Percentiles rank a stretch among this genome's conserved stretches.
These are phyloP conservation scores for Tolypocladium tundrense DNA, from an alignment of 2,329 filamentous ascomycete species.

Conservation along the genomic window DNA sequence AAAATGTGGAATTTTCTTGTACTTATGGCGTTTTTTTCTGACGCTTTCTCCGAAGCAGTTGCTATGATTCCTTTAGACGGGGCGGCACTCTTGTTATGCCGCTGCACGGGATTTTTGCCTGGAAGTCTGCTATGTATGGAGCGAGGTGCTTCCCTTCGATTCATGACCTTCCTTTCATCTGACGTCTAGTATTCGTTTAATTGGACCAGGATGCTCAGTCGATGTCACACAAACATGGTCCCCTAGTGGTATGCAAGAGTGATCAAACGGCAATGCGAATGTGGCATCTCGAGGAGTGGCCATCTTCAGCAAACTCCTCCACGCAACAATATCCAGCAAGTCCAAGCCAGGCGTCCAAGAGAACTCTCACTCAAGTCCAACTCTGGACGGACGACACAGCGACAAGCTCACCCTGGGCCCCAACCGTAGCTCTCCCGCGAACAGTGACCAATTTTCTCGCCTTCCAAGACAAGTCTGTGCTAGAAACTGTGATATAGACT, in stretches of 20 bases:
- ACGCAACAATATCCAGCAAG: background rate
- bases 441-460: too few species aligned
- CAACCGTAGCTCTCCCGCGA: too few species aligned
- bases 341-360: background rate
- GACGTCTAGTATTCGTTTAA: background rate
- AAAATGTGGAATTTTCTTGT: background rate
- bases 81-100: background rate
- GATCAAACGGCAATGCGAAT: background rate
- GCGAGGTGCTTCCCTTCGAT: background rate
- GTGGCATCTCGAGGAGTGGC: background rate
- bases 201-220: background rate
- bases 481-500: too few species aligned
- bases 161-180: background rate
- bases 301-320: background rate
- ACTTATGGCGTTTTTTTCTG: slow-evolving; percentile 14
- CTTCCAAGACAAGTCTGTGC: too few species aligned
- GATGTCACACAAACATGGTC: background rate
- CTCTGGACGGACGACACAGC: too few species aligned
- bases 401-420: too few species aligned
- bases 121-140: background rate
- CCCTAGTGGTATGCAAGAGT: background rate
- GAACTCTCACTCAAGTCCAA: background rate
- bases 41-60: slow-evolving; percentile 8
- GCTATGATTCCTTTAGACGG: background rate
- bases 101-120: background rate